Evolutionary conservation across 1,284 basidiomycete genomes (phyloP).

Genomic region (Vanrija humicola): DNA sequence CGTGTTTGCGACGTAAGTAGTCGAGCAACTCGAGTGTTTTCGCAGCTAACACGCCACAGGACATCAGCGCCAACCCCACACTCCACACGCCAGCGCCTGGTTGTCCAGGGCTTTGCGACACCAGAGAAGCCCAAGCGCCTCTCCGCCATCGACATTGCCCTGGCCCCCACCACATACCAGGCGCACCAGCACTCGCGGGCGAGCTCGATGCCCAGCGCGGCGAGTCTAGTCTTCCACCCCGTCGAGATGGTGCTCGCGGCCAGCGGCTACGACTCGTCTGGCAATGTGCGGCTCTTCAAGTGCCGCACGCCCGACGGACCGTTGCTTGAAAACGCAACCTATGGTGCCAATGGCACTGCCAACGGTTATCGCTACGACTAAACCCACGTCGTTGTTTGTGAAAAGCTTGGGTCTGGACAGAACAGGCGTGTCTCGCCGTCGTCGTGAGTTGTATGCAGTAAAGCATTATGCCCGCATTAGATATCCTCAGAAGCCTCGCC

Average conservation of each 20-base stretch:
- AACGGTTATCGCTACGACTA: constrained; percentile 9
- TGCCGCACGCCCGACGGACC: constrained; percentile 28
- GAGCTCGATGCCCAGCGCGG: constrained; percentile 41
- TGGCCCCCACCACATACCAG: constrained; percentile 27
- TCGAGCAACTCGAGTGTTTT: background rate
- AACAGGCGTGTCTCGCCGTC: no score
- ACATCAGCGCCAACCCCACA: constrained; percentile 36
- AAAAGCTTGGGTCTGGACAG: no score
- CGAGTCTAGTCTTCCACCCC: constrained; percentile 48
- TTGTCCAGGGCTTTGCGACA: constrained; percentile 44
- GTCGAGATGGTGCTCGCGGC: constrained; percentile 48
- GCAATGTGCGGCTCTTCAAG: constrained; percentile 43
- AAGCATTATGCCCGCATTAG: background rate
- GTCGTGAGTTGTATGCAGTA: background rate
- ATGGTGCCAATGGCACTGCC: background rate
- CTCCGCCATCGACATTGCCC: constrained; percentile 35
- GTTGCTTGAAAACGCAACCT: constrained; percentile 3
- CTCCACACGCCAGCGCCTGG: constrained; percentile 37
- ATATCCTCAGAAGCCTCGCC: background rate
- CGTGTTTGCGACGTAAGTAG: constrained; percentile 78
- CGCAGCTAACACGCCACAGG: constrained; percentile 8
- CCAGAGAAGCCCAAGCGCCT: constrained; percentile 34
- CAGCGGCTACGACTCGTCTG: constrained; percentile 44
- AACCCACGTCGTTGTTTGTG: no score
- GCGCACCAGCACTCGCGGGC: constrained; percentile 16